Conservation (phyloP, 768 basidiomycete species). For the Lentinula sp. region DNA sequence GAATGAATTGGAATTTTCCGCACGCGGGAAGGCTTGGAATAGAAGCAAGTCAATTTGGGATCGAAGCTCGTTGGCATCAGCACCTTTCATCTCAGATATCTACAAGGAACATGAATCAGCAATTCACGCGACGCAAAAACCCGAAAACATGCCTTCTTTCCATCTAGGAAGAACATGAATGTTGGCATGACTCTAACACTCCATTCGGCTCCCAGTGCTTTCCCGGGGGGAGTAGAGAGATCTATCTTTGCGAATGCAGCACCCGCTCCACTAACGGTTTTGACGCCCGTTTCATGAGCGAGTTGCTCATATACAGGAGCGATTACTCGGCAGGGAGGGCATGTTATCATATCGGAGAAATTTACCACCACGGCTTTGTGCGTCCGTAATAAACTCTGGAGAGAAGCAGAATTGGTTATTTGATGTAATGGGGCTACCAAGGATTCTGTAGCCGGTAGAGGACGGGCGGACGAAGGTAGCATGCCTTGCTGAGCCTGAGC, state of each 20-base stretch:
- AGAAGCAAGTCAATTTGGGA: constrained; percentile 71
- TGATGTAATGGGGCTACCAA: constrained; percentile 62
- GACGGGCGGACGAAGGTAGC: constrained; percentile 13
- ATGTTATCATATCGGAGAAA: constrained; percentile 69
- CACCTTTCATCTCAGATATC: constrained; percentile 70
- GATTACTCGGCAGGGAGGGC: constrained; percentile 78
- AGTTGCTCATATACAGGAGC: constrained; percentile 80
- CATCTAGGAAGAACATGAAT: constrained; percentile 82
- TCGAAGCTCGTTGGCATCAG: constrained; percentile 59
- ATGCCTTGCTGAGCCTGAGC: constrained; percentile 35
- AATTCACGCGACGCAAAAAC: not conserved
- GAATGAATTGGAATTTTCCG: constrained; percentile 20
- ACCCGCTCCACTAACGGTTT: constrained; percentile 27
- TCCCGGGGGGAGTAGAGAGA: constrained; percentile 61
- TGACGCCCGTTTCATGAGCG: constrained; percentile 54
- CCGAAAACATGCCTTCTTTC: constrained; percentile 49
- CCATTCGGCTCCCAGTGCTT: constrained; percentile 54
- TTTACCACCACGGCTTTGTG: constrained; percentile 75
- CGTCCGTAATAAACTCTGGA: constrained; percentile 54
- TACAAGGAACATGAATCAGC: constrained; percentile 18
- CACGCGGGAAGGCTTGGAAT: constrained; percentile 77
- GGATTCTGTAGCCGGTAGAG: constrained; percentile 37
- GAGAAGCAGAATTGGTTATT: constrained; percentile 69
- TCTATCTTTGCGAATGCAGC: constrained; percentile 85
- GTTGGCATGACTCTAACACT: constrained; percentile 78